A percentile compares a stretch with the other conserved stretches of the same genome.
Conservation (phyloP, 148 eudicot species). For the Chenopodium album region DNA sequence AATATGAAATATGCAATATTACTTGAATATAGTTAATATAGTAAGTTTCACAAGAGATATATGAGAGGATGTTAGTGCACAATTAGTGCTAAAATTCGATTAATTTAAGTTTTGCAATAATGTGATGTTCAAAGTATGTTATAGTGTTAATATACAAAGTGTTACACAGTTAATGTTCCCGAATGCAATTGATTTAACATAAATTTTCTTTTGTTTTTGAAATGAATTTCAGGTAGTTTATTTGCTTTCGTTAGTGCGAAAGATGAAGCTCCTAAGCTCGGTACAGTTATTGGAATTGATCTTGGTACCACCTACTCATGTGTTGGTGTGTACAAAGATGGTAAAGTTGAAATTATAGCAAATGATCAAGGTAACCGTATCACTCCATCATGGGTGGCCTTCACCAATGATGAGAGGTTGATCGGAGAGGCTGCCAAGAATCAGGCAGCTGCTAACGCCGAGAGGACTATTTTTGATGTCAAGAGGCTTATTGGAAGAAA, state of each 20-base stretch:
- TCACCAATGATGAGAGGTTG: conserved; percentile 61
- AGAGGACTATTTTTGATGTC: conserved; percentile 69
- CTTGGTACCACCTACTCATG: conserved; percentile 68
- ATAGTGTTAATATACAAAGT: background rate
- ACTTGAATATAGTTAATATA: background rate
- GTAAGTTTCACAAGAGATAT: background rate
- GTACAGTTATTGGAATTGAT: conserved; percentile 72
- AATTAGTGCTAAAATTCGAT: background rate
- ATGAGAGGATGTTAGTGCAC: background rate
- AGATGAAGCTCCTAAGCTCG: conserved; percentile 58
- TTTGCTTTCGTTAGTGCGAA: conserved; percentile 54
- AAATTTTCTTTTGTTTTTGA: background rate
- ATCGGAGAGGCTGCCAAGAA: conserved; percentile 80
- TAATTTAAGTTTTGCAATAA: background rate
- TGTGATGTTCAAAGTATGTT: background rate
- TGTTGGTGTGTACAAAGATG: conserved; percentile 68
- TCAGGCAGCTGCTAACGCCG: conserved; percentile 62
- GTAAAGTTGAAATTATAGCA: conserved; percentile 68
- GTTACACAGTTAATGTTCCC: background rate
- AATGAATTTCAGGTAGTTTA: conserved; percentile 41
- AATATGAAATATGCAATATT: no score
- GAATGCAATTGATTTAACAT: background rate
- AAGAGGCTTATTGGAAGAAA: conserved; percentile 75
- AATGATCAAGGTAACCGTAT: conserved; percentile 81
- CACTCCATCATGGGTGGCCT: conserved; percentile 78